Evolutionary conservation across 2,329 filamentous ascomycete genomes (phyloP).

Genomic region (Trichophyton simii): DNA sequence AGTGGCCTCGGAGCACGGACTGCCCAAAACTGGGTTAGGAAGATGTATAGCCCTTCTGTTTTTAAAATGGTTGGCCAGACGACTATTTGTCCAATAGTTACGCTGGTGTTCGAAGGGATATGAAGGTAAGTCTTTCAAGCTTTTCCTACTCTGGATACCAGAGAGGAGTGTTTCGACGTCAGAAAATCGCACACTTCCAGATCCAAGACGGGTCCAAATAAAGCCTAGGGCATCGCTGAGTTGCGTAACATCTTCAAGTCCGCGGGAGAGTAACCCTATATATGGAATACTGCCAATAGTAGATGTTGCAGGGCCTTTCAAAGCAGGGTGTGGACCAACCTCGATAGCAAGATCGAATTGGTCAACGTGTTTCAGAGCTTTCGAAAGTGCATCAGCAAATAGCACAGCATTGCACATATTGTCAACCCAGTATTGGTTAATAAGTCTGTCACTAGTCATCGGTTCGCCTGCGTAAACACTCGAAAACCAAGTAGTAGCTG

Average conservation of each 20-base stretch:
- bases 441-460: constrained; percentile 16
- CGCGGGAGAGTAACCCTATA: constrained; percentile 13
- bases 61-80: constrained; percentile 8
- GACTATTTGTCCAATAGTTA: constrained; percentile 14
- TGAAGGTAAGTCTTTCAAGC: constrained; percentile 10
- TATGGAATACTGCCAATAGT: constrained; percentile 19
- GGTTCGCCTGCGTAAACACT: constrained; percentile 16
- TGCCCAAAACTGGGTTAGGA: constrained; percentile 14
- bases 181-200: constrained; percentile 5
- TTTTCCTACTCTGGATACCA: not conserved
- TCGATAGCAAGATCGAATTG: constrained; percentile 18
- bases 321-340: constrained; percentile 27
- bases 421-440: constrained; percentile 25
- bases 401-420: constrained; percentile 28
- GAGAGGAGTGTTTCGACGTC: not conserved
- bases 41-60: constrained; percentile 14
- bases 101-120: constrained; percentile 14
- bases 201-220: constrained; percentile 8
- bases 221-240: constrained; percentile 9
- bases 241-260: constrained; percentile 12
- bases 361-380: constrained; percentile 1
- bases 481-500: constrained; percentile 19
- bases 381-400: constrained; percentile 22
- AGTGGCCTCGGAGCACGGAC: constrained; percentile 6
- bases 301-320: constrained; percentile 21